These are phyloP conservation scores for Claviceps sorghi DNA, from an alignment of 2,329 filamentous ascomycete genomes.

Conservation along the genomic window DNA sequence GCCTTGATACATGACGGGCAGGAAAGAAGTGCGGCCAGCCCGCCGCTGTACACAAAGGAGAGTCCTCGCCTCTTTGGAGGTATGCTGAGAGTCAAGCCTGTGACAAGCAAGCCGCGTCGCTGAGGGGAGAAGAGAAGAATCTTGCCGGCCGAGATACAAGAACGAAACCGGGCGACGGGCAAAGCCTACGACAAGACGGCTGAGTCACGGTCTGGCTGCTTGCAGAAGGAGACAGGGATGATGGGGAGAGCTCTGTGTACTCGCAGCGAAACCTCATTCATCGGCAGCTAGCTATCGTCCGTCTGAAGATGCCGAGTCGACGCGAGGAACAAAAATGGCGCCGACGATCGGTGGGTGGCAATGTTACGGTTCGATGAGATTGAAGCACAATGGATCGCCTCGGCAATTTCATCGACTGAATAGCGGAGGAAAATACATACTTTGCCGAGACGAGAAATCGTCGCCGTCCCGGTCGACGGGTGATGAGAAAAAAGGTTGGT, in stretches of 20 bases:
- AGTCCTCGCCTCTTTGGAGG: not conserved
- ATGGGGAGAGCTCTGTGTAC: slow-evolving; percentile 1
- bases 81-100: not conserved
- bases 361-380: not conserved
- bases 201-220: not conserved
- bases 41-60: not conserved
- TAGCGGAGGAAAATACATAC: not conserved
- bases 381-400: not conserved
- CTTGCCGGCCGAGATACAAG: not conserved
- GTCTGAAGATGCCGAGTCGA: not conserved
- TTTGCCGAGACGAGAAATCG: not conserved
- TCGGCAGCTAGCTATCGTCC: not conserved
- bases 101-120: not conserved
- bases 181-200: not conserved
- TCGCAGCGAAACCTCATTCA: slow-evolving; percentile 1
- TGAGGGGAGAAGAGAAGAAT: not conserved
- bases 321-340: not conserved
- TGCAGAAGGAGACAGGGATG: slow-evolving; percentile 1
- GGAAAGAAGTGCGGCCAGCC: not conserved
- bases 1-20: slow-evolving; percentile 37
- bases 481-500: not conserved
- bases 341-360: not conserved
- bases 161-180: not conserved
- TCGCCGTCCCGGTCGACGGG: not conserved
- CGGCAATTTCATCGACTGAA: not conserved